Base-by-base conservation (phyloP, 495 filamentous ascomycete genomes). In the Viridothelium virens region DNA sequence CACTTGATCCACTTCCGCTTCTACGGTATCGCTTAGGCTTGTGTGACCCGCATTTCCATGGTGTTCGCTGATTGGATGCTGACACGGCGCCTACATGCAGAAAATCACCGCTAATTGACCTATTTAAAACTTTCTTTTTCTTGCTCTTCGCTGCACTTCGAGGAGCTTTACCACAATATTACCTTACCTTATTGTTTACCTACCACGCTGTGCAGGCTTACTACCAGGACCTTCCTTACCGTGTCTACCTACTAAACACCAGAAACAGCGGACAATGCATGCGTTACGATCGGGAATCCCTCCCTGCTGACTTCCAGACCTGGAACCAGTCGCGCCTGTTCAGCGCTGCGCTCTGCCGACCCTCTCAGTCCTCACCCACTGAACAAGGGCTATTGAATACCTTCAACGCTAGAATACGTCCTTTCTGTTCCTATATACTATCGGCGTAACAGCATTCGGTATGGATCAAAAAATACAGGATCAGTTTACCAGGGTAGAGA, bases 401-500 rank as follows among this genome's bases (percentile, higher is more conserved):
- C 25, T 25, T 25, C 25, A 25, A 25, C 25, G 25, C 25, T 25
- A 25, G 25, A 25, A 25, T 25, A 25, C 25, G 25, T 44, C 14
- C 41, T 7, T 14, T 14, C 41, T 44, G 41, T 7, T 44, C 41
- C 14, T 14, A 31, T 34, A 10, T 6, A 59, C n/a, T 18, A 9
- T 10, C 36, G 33, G 25, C 53, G 31, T 6, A 7, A 31, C 25
- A 53, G 5, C 48, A 7, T 9, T 10, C 41, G 5, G 2, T 36
- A 90, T 90, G 87, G 82, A 89, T 65, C 75, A 78, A 46, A 75
- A 83, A 63, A 77, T 90, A 37, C 81, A 85, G 65, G 66, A 68
- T 14, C 83, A 84, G 66, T 89, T 91, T 69, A 82, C 88, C 69
- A 84, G 86, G 63, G 78, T 92, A 48, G 89, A 90, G 71, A 81